Conservation (phyloP, 352 stramenopile genomes). For the Globisporangium alternatum region DNA sequence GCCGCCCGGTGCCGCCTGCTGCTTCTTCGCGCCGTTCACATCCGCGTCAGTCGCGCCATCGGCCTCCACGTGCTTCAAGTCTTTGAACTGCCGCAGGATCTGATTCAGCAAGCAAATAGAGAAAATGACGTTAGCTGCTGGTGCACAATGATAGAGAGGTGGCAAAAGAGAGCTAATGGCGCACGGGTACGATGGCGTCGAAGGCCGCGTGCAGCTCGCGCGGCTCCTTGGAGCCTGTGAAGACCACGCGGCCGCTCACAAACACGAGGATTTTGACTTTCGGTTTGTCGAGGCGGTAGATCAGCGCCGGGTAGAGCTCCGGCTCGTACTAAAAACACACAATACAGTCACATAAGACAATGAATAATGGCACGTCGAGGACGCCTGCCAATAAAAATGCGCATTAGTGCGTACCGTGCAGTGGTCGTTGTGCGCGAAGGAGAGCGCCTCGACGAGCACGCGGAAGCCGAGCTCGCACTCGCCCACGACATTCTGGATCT, state of each 20-base stretch:
- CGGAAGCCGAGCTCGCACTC: slow-evolving; percentile 69
- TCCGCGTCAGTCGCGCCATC: background rate
- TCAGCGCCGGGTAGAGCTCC: slow-evolving; percentile 98
- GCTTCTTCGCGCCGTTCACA: background rate
- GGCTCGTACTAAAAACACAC: slow-evolving; percentile 91
- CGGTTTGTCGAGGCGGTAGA: slow-evolving; percentile 96
- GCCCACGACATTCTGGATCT: slow-evolving; percentile 84
- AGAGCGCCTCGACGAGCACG: slow-evolving; percentile 78
- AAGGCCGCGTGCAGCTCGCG: slow-evolving; percentile 82
- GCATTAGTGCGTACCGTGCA: slow-evolving; percentile 48
- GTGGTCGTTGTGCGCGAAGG: slow-evolving; percentile 67
- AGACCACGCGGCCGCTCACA: slow-evolving; percentile 97
- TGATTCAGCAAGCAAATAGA: slow-evolving; percentile 23
- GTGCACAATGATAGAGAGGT: background rate
- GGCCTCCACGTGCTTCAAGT: slow-evolving; percentile 34
- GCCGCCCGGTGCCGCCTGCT: background rate
- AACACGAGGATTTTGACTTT: slow-evolving; percentile 99
- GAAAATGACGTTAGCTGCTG: background rate
- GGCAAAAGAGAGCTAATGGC: slow-evolving; percentile 9
- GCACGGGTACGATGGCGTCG: slow-evolving; percentile 71
- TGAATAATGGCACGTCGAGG: no score
- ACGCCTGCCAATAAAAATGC: no score
- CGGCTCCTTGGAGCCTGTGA: slow-evolving; percentile 92
- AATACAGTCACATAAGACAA: background rate
- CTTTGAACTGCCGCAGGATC: slow-evolving; percentile 61